phyloP scores from a whole-genome alignment of 148 eudicot genomes.

The Talinum fruticosum region DNA sequence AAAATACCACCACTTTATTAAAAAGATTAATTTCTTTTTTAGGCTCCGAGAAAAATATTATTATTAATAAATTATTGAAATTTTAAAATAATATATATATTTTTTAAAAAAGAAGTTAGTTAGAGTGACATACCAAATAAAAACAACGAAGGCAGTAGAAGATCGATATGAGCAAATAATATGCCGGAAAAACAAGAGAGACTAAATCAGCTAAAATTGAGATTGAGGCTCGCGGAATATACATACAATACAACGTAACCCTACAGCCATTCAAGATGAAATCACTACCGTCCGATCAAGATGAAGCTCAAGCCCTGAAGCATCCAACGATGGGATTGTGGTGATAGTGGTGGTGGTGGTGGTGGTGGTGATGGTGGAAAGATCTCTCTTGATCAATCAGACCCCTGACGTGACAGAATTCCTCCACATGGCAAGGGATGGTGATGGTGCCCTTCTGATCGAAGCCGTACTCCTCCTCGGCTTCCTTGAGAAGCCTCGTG shows the following conservation, averaged over 20 bases:
- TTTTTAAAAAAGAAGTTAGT: no score
- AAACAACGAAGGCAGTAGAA: no score
- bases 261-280: no score
- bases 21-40: no score
- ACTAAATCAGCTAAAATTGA: background rate
- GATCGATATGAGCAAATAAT: no score
- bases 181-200: background rate
- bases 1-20: no score
- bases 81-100: no score
- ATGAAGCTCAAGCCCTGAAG: slow-evolving; percentile 35
- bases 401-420: slow-evolving; percentile 40
- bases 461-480: slow-evolving; percentile 60
- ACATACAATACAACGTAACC: background rate
- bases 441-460: slow-evolving; percentile 53
- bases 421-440: slow-evolving; percentile 49
- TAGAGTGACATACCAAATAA: no score
- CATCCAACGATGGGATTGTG: slow-evolving; percentile 39
- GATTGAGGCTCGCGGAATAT: slow-evolving; percentile 7
- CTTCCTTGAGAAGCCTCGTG: slow-evolving; percentile 46
- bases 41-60: no score
- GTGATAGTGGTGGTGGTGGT: slow-evolving; percentile 10
- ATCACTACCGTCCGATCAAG: background rate
- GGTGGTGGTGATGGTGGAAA: slow-evolving; percentile 11
- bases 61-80: no score
- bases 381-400: slow-evolving; percentile 36